Evolutionary conservation across 2,329 filamentous ascomycete species (phyloP), one percentile per base, ranked within the genome.

Genomic region (Aspergillus flavus): DNA sequence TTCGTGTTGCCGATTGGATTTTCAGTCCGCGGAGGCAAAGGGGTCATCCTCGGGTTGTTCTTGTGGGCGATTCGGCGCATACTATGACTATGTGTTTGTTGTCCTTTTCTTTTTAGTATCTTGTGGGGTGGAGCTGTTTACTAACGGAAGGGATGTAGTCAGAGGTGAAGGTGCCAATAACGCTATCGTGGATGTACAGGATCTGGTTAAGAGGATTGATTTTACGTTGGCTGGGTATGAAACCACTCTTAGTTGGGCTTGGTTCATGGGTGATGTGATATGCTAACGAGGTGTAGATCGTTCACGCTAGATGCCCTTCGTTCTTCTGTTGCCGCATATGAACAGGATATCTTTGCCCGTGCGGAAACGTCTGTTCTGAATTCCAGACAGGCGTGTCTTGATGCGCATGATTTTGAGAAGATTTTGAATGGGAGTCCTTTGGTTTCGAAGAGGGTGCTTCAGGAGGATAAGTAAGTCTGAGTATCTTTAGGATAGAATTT

Each of bases 11-110:
- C 34, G 85, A 87, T 69, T 84, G 83, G 75, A 72, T 80, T 39
- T 72, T 72, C 43, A 28, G 16, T 1, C 83, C 82, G 1, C 68
- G 64, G n/a, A 74, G 76, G 1, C 69, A 66, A 4, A 74, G 71
- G 55, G 71, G 68, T 14, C 69, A 72, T 7, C 82, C 82, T 0
- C 76, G 78, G 2, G 81, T 79, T 0, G 78, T 83, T 0, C 66
- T 87, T 1, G 77, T 85, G 62, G 85, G 86, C 0, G 86, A 88
- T 71, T 82, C 85, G 0, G 77, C 86, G 3, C 85, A 88, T 70
- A 79, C 83, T 0, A 87, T 87, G 85, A 82, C 83, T 0, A 87
- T 87, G 85, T 87, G 84, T 87, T 79, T 73, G 84, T 76, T 21
- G 14, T 46, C 19, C 46, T 45, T 45, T 4, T 16, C 4, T 19